Conservation (phyloP, 2,329 filamentous ascomycete genomes). For the Phyllosticta paracitricarpa region DNA sequence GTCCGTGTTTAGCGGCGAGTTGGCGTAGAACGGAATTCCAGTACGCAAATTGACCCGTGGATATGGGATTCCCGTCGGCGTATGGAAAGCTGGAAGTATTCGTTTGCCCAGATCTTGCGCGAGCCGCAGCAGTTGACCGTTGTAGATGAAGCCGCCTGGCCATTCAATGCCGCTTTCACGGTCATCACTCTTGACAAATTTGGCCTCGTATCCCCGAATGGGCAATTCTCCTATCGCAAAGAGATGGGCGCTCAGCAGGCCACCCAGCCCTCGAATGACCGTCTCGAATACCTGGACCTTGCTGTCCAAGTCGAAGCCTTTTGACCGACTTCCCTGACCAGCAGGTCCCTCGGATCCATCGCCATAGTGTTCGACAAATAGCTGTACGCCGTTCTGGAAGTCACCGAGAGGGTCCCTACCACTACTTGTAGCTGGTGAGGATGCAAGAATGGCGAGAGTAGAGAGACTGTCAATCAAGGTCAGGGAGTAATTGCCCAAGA, state of each 20-base stretch:
- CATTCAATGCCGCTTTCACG: slow-evolving; percentile 48
- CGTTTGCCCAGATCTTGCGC: slow-evolving; percentile 77
- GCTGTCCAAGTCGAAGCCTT: slow-evolving; percentile 89
- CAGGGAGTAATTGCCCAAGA: slow-evolving; percentile 91
- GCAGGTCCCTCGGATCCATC: slow-evolving; percentile 63
- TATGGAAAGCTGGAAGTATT: slow-evolving; percentile 85
- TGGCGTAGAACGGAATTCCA: slow-evolving; percentile 85
- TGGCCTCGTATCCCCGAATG: slow-evolving; percentile 64
- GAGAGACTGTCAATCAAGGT: slow-evolving; percentile 93
- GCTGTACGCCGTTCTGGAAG: slow-evolving; percentile 71
- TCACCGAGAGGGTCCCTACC: slow-evolving; percentile 41
- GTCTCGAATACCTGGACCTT: slow-evolving; percentile 99
- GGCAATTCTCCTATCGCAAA: slow-evolving; percentile 88
- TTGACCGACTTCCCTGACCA: slow-evolving; percentile 60
- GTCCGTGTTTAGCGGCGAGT: slow-evolving; percentile 65
- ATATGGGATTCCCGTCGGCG: slow-evolving; percentile 83
- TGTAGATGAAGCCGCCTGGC: slow-evolving; percentile 70
- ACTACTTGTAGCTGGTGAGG: slow-evolving; percentile 49
- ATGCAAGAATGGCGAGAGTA: slow-evolving; percentile 85
- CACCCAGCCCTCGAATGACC: slow-evolving; percentile 85
- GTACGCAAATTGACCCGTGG: slow-evolving; percentile 84
- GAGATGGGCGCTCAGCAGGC: slow-evolving; percentile 81
- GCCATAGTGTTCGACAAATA: slow-evolving; percentile 74
- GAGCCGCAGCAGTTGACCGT: slow-evolving; percentile 83
- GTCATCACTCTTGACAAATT: slow-evolving; percentile 23